A percentile compares a stretch with the other conserved stretches of the same genome.
Conservation (phyloP, 768 basidiomycete genomes). For the Lactifluus volemus region DNA sequence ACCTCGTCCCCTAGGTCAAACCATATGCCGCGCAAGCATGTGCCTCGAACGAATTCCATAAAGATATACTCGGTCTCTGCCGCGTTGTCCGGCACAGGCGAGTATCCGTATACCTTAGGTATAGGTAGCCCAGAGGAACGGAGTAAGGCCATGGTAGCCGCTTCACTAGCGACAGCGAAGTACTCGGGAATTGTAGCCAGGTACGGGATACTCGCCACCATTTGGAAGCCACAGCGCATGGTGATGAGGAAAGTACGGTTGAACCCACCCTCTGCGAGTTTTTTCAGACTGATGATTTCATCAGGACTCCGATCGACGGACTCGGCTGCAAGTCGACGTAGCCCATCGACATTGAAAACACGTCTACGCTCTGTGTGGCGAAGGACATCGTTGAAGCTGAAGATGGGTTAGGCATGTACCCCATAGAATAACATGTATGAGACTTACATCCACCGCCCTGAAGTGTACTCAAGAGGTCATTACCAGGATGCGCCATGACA, state of each 20-base stretch:
- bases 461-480: no score
- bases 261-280: slow-evolving; percentile 37
- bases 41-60: neutral
- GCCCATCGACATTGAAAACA: slow-evolving; percentile 34
- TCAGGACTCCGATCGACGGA: slow-evolving; percentile 30
- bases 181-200: slow-evolving; percentile 20
- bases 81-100: neutral
- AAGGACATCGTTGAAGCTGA: slow-evolving; percentile 28
- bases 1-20: neutral
- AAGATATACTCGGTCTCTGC: neutral
- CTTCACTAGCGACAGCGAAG: slow-evolving; percentile 27
- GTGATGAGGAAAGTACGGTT: slow-evolving; percentile 28
- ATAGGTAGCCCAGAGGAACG: slow-evolving; percentile 26
- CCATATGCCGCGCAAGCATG: neutral
- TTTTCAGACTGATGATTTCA: slow-evolving; percentile 31
- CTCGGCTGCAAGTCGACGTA: slow-evolving; percentile 37
- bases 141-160: slow-evolving; percentile 25
- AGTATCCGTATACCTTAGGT: slow-evolving; percentile 21
- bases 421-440: slow-evolving; percentile 9
- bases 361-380: slow-evolving; percentile 38
- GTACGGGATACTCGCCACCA: slow-evolving; percentile 23
- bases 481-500: no score
- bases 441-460: slow-evolving; percentile 16
- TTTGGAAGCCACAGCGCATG: slow-evolving; percentile 19
- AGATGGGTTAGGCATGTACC: neutral